phyloP scores from a whole-genome alignment of 2,329 filamentous ascomycete species.

The Botryotinia narcissicola region DNA sequence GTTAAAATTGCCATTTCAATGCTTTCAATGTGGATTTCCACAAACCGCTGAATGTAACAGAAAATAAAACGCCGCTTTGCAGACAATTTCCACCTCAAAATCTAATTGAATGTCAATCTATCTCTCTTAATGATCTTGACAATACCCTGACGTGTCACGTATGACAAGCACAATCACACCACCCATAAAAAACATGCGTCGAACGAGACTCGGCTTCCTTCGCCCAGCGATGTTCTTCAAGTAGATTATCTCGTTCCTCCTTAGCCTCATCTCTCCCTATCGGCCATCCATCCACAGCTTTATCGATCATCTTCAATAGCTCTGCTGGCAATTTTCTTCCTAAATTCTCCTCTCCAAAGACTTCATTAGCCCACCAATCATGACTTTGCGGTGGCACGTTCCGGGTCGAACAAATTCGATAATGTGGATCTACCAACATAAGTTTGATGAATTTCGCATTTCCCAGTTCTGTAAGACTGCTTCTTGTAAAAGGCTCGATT shows the following conservation, averaged over 20 bases:
- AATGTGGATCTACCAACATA: background rate
- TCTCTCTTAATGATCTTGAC: background rate
- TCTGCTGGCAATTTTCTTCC: background rate
- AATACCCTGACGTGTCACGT: background rate
- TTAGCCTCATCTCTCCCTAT: background rate
- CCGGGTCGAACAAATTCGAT: background rate
- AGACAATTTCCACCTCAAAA: background rate
- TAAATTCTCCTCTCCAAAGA: background rate
- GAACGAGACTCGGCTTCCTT: background rate
- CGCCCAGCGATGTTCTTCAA: background rate
- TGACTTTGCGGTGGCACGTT: background rate
- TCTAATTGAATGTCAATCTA: too few relatives aligned
- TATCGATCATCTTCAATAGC: background rate
- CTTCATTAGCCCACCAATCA: background rate
- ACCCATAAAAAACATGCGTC: background rate
- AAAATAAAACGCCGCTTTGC: background rate
- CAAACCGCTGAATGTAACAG: background rate
- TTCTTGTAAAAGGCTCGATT: background rate
- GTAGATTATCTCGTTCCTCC: background rate
- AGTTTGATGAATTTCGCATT: background rate
- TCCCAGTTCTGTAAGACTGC: background rate
- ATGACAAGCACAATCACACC: background rate
- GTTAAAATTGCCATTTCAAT: background rate
- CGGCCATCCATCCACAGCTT: background rate
- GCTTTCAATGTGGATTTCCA: background rate